These are phyloP conservation scores for Populus simonii DNA, from an alignment of 345 rosid species.

Conservation along the genomic window DNA sequence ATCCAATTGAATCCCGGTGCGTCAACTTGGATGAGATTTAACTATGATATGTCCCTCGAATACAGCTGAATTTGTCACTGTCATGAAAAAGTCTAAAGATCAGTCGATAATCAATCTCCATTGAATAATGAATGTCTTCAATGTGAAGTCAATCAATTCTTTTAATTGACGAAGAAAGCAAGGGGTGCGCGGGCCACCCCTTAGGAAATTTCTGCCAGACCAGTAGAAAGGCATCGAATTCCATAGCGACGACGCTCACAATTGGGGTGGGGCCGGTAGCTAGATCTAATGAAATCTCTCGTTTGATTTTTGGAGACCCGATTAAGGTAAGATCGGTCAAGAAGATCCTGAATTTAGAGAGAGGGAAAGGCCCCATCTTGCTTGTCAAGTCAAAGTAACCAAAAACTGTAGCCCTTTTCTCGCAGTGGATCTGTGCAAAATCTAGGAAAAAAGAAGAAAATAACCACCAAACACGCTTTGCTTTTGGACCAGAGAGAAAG, in stretches of 20 bases:
- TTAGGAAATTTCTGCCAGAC: slow-evolving; percentile 1
- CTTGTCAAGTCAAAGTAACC: slow-evolving; percentile 20
- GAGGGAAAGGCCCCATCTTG: slow-evolving; percentile 8
- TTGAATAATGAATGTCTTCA: too few species aligned
- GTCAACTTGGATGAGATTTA: too few species aligned
- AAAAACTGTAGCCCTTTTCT: background rate
- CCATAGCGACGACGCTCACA: too few species aligned
- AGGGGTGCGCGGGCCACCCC: background rate
- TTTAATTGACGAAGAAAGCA: slow-evolving; percentile 15
- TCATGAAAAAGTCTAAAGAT: too few species aligned
- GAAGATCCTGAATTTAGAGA: slow-evolving; percentile 3
- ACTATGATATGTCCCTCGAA: too few species aligned
- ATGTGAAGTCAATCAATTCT: slow-evolving; percentile 3
- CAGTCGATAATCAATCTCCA: too few species aligned
- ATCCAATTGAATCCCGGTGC: too few species aligned
- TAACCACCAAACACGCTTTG: slow-evolving; percentile 8
- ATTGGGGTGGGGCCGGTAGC: slow-evolving; percentile 8
- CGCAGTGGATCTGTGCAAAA: background rate
- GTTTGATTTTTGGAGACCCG: slow-evolving; percentile 11
- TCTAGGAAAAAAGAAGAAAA: background rate
- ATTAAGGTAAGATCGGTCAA: slow-evolving; percentile 16
- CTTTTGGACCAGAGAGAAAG: slow-evolving; percentile 4
- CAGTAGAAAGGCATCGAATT: background rate
- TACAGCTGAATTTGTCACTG: too few species aligned
- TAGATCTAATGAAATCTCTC: slow-evolving; percentile 1